Evolutionary conservation across 345 rosid genomes (phyloP).

Genomic region (Hevea brasiliensis): DNA sequence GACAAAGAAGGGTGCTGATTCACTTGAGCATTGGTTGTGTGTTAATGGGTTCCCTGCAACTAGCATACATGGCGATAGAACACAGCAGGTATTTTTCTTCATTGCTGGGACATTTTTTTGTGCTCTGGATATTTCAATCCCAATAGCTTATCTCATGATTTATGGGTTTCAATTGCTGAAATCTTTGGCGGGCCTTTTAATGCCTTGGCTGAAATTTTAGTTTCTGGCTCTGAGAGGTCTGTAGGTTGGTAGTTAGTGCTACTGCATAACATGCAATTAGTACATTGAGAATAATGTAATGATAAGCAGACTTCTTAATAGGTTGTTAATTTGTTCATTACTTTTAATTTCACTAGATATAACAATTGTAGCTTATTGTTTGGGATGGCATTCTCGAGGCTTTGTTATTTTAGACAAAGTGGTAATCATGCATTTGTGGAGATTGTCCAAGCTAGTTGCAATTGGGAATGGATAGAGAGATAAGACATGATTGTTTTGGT

Average conservation of each 20-base stretch:
- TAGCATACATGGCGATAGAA: slow-evolving; percentile 91
- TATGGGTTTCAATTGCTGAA: neutral
- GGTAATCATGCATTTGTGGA: too few relatives aligned
- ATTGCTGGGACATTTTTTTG: neutral
- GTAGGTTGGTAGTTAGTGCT: neutral
- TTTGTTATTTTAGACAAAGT: too few relatives aligned
- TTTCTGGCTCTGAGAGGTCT: neutral
- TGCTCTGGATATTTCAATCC: neutral
- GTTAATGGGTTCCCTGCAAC: slow-evolving; percentile 91
- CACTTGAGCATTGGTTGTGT: slow-evolving; percentile 87
- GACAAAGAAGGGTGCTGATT: slow-evolving; percentile 96
- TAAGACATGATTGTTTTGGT: too few relatives aligned
- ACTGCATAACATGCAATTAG: neutral
- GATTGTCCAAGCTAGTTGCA: too few relatives aligned
- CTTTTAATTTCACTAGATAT: too few relatives aligned
- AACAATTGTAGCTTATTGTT: too few relatives aligned
- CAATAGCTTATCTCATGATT: neutral
- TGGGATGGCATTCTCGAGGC: too few relatives aligned
- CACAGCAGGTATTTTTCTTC: slow-evolving; percentile 59
- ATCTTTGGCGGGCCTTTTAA: neutral
- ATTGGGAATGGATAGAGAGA: too few relatives aligned
- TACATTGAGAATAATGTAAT: neutral
- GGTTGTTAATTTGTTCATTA: too few relatives aligned
- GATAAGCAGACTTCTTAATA: too few relatives aligned
- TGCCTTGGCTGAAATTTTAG: neutral